Evolutionary conservation across 2,329 filamentous ascomycete genomes (phyloP), one percentile per base, ranked within the genome.

Genomic region (Purpureocillium takamizusanense): DNA sequence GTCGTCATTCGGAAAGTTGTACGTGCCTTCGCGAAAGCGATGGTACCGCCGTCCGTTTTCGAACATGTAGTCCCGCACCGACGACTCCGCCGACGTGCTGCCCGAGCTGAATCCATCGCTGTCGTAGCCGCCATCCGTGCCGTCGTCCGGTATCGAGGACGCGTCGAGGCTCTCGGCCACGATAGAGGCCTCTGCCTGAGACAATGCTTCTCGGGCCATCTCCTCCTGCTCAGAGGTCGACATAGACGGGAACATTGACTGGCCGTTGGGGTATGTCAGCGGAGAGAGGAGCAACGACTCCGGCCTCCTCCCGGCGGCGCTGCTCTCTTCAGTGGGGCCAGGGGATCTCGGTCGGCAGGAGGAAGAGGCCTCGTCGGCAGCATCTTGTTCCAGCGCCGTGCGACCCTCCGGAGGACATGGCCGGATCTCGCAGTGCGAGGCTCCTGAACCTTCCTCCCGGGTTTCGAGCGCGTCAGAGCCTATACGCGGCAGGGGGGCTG

Each of bases 11-110:
- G 76, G 75, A 36, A 78, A 75, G 39, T 70, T 70, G 48, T 79
- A 79, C 10, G 54, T 50, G 6, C 72, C 73, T 40, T 73, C 70
- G 14, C 71, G 61, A 48, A 72, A 75, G 31, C 63, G 63, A 48
- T 77, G 74, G 42, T 78, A 79, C 18, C 74, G 63, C 17, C 74
- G 63, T n/a, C 75, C 75, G 48, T 79, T 76, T 47, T 77, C 72
- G 40, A 61, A 66, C 35, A 63, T 60, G 46, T 73, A 78, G 43
- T 77, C 66, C 32, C 67, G 57, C 17, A 74, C 59, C 29, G 57
- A 59, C 3, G 61, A 65, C 32, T 54, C 52, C 9, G 61, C 50
- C 9, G 61, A 63, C 10, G 61, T 64, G 37, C 57, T 63, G 25
- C 48, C 60, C 14, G 59, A 60, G 32, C 53, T 59, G 28, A 54